Evolutionary conservation across 148 eudicot species (phyloP).

Genomic region (Limonium bicolor): DNA sequence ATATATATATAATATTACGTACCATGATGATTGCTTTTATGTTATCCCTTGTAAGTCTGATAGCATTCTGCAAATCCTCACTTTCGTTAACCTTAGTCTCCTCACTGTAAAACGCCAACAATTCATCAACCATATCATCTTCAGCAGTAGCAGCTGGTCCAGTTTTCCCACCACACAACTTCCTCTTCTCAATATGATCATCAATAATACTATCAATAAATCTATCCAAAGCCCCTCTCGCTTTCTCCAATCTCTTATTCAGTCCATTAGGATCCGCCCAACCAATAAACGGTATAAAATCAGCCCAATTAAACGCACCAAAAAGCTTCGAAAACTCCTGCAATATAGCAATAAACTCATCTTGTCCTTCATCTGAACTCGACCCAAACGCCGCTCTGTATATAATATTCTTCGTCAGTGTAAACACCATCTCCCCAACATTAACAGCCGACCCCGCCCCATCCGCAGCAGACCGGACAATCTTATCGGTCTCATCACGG

Average conservation of each 20-base stretch:
- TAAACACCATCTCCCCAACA: conserved; percentile 41
- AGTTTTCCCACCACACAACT: background rate
- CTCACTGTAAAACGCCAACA: conserved; percentile 55
- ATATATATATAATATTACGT: no score
- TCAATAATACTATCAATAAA: conserved; percentile 71
- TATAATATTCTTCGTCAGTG: conserved; percentile 34
- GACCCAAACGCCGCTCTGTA: conserved; percentile 73
- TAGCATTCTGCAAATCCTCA: conserved; percentile 56
- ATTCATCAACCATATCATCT: conserved; percentile 88
- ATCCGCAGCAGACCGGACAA: conserved; percentile 12
- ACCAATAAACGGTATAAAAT: conserved; percentile 53
- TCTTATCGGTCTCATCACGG: conserved; percentile 33
- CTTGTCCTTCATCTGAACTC: conserved; percentile 40
- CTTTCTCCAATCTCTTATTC: conserved; percentile 35
- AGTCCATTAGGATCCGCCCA: conserved; percentile 72
- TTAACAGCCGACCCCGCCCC: conserved; percentile 27
- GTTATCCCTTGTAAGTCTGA: conserved; percentile 60
- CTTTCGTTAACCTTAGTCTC: conserved; percentile 40
- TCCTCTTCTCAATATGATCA: conserved; percentile 46
- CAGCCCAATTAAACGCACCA: conserved; percentile 64
- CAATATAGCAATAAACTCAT: conserved; percentile 41
- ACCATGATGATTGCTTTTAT: conserved; percentile 95
- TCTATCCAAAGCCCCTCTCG: conserved; percentile 46
- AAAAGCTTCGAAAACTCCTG: conserved; percentile 61
- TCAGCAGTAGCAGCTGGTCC: no score